Evolutionary conservation across 2,329 filamentous ascomycete species (phyloP).

Genomic region (Sclerotinia glacialis): DNA sequence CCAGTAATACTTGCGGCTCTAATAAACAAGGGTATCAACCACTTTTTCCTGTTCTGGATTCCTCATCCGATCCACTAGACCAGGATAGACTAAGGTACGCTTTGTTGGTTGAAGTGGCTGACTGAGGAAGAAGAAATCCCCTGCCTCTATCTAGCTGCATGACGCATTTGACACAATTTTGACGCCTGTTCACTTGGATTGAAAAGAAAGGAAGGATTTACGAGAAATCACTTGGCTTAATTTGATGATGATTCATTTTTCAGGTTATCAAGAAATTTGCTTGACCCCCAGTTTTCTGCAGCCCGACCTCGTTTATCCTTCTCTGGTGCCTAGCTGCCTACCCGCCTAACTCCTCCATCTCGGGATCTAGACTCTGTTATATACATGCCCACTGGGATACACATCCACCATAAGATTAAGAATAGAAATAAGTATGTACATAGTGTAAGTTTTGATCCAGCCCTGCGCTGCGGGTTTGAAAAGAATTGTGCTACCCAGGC

Average conservation of each 20-base stretch:
- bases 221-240: conserved; percentile 19
- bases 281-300: neutral
- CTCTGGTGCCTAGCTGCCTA: neutral
- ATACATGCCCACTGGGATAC: conserved; percentile 13
- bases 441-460: conserved; percentile 4
- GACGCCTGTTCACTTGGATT: conserved; percentile 9
- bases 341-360: neutral
- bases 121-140: conserved; percentile 15
- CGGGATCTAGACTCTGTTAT: conserved; percentile 16
- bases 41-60: conserved; percentile 10
- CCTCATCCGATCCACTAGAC: neutral
- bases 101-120: conserved; percentile 18
- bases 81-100: neutral
- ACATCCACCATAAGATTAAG: conserved; percentile 15
- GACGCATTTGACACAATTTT: conserved; percentile 13
- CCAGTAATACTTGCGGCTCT: conserved; percentile 6
- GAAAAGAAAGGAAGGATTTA: conserved; percentile 2
- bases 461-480: conserved; percentile 5
- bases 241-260: conserved; percentile 13
- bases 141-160: conserved; percentile 6
- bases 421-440: conserved; percentile 18
- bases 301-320: neutral
- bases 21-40: neutral
- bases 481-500: neutral
- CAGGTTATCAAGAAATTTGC: neutral